Conservation (phyloP, 441 rosid genomes). For the Mallotus repandus region DNA sequence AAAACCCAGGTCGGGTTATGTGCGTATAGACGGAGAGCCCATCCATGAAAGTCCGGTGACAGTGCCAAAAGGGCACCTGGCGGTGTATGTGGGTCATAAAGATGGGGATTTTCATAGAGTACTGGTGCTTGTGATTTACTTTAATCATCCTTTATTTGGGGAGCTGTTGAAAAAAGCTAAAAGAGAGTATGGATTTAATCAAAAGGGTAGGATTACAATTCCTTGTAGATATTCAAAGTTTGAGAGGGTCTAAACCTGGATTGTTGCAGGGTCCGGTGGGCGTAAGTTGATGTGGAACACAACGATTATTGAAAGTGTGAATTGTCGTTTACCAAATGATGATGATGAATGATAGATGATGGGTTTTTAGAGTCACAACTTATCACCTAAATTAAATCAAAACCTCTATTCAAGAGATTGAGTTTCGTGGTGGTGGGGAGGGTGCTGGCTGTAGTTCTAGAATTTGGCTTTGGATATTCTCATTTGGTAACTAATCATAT, state of each 20-base stretch:
- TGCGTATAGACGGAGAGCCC: too few species aligned
- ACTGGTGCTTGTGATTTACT: slow-evolving; percentile 73
- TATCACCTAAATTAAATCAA: too few species aligned
- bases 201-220: slow-evolving; percentile 83
- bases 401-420: too few species aligned
- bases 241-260: slow-evolving; percentile 64
- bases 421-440: too few species aligned
- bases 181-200: slow-evolving; percentile 36
- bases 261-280: slow-evolving; percentile 44
- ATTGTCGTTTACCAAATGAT: neutral
- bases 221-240: slow-evolving; percentile 82
- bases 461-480: too few species aligned
- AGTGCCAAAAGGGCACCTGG: too few species aligned
- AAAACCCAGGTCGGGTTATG: too few species aligned
- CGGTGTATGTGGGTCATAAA: slow-evolving; percentile 70
- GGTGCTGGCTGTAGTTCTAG: too few species aligned
- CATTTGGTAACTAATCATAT: neutral
- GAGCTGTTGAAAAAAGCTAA: too few species aligned
- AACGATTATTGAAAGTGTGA: slow-evolving; percentile 26
- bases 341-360: too few species aligned
- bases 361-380: too few species aligned
- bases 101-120: slow-evolving; percentile 59
- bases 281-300: slow-evolving; percentile 44
- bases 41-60: slow-evolving; percentile 2
- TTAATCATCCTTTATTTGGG: neutral